A percentile compares a stretch with the other conserved stretches of the same genome.
Evolutionary conservation across 768 basidiomycete genomes (phyloP).

Genomic region (Kwoniella newhampshirensis): DNA sequence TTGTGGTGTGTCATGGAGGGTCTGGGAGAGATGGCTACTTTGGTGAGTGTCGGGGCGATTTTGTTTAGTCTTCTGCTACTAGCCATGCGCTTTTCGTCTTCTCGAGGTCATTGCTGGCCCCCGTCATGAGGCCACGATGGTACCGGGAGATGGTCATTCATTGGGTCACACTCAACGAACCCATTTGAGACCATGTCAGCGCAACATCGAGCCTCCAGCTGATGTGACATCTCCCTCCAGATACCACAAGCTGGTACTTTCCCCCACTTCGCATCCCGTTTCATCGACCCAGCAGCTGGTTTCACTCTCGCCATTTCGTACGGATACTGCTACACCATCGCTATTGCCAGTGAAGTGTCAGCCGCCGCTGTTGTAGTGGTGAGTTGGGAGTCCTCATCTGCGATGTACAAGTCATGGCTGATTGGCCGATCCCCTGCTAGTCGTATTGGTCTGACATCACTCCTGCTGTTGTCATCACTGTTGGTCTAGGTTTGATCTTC

Average conservation of each 20-base stretch:
- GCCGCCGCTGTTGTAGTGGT: constrained; percentile 66
- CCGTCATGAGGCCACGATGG: too few species aligned
- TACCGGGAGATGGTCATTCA: too few species aligned
- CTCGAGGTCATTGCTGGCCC: too few species aligned
- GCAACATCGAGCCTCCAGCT: not conserved
- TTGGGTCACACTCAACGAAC: too few species aligned
- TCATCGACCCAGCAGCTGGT: constrained; percentile 54
- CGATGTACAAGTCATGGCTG: not conserved
- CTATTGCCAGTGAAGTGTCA: constrained; percentile 71
- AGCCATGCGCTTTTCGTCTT: too few species aligned
- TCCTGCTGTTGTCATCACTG: constrained; percentile 44
- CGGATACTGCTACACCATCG: constrained; percentile 56
- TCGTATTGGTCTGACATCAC: constrained; percentile 62
- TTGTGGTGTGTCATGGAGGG: constrained; percentile 24
- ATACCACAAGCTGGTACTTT: constrained; percentile 34
- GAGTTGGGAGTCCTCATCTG: not conserved
- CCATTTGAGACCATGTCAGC: too few species aligned
- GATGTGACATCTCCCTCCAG: not conserved
- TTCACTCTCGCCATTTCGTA: constrained; percentile 52
- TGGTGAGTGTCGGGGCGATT: constrained; percentile 3
- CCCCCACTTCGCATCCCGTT: constrained; percentile 39
- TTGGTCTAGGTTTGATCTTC: constrained; percentile 53
- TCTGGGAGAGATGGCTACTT: constrained; percentile 35
- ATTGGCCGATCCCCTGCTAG: too few species aligned
- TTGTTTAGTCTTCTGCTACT: not conserved